Evolutionary conservation across 2,329 filamentous ascomycete species (phyloP), one percentile per base, ranked within the genome.

Genomic region (Stemphylium beticola): DNA sequence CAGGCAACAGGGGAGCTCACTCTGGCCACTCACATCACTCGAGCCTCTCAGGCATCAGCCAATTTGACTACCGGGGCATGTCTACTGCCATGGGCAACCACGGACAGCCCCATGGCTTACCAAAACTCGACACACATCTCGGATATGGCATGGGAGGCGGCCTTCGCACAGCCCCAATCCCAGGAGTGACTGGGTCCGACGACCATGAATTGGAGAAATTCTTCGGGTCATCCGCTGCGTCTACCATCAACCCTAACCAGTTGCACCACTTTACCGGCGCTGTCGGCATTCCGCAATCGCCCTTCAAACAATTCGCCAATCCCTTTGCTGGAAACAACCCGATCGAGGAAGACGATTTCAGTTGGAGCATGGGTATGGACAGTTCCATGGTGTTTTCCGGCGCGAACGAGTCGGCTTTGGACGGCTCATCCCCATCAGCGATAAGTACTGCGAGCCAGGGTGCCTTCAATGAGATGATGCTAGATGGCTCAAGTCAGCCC

Each of bases 391-490:
- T 69, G 57, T 74, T 71, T 65, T 49, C 67, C 8, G 85, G 84
- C 52, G 78, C 81, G 50, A 89, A 89, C 67, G 92, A 96, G 65
- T 89, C 87, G 62, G 92, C 91, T 24, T 85, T 97, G 49, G 93
- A 96, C 67, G 92, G 90, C 55, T 98, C 95, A 10, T 98, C 95
- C 12, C 95, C 95, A 14, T 98, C 95, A 8, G 92, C 92, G 41
- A 93, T 98, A 74, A 98, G 93, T 79, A 96, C 91, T 38, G 91
- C 91, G 55, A 98, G 93, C 76, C 93, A 96, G 71, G 93, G 90
- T 73, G 91, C 89, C 45, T 90, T 93, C 74, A 96, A 91, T 76
- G 95, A 98, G 73, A 87, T 92, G 55, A 92, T 96, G 88, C 82
- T 95, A 53, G 92, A 97, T 75, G 91, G 91, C 26, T 79, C 77